Base-by-base conservation (phyloP, 129 eudicot genomes). In the Ambrosia artemisiifolia region DNA sequence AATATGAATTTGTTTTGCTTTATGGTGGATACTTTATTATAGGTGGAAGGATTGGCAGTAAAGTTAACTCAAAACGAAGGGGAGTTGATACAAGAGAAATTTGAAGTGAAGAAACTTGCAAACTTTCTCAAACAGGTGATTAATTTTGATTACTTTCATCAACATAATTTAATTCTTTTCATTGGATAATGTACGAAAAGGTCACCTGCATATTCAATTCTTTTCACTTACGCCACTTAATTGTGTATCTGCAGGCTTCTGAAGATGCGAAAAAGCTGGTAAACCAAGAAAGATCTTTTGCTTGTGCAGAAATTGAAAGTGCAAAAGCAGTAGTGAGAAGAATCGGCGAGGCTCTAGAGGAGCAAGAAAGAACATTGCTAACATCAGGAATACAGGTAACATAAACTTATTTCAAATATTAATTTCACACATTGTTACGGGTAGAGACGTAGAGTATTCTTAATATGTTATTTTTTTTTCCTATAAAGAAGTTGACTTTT, bases 1-100 rank as follows among this genome's bases (percentile, higher is more conserved):
- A 3, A 42, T 71, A 3, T 60, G 30, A 60, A 60, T 30, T 60
- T 60, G 42, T n/a, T 63, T n/a, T 63, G 47, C 13, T 17, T 11
- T 55, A 32, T 57, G 46, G 42, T 43, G 28, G 19, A 42, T 77
- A 9, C 53, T 19, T 19, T 68, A 40, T 63, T 59, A 7, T 79
- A 95, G 99, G 99, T 95, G 75, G 99, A 90, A 77, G 97, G 96
- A 18, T 83, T 95, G 89, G 99, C 99, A 12, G 96, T 95, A 9
- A 86, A 95, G 83, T 69, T 95, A 84, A 95, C 99, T 53, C 97
- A 95, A 76, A 84, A 90, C 40, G 99, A 95, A 82, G 99, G 99
- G 79, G 99, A 95, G 77, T 81, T 95, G 63, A 90, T 95, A 75
- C 99, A 95, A 61, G 99, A 95, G 88, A 95, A 90, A 73, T 91